Evolutionary conservation across 805 yeast species (phyloP).

Genomic region (Saturnispora serradocipensis): DNA sequence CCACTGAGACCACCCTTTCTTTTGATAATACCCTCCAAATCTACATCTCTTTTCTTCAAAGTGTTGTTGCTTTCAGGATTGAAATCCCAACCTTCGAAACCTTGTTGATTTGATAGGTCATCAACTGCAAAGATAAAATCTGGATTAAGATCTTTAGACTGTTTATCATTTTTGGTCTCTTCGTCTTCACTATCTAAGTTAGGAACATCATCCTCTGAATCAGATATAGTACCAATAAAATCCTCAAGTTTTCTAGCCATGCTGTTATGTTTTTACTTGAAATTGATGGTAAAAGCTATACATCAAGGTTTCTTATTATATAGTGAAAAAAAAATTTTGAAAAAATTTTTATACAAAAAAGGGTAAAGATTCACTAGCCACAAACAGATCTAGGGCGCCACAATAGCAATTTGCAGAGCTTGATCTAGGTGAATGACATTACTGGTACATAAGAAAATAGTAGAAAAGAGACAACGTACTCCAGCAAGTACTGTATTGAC

Average conservation of each 20-base stretch:
- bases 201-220: conserved; percentile 60
- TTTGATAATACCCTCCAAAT: conserved; percentile 78
- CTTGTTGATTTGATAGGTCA: conserved; percentile 23
- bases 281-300: not conserved
- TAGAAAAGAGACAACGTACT: not conserved
- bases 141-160: conserved; percentile 57
- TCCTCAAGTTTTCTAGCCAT: conserved; percentile 28
- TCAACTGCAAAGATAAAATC: conserved; percentile 62
- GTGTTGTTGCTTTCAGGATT: conserved; percentile 34
- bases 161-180: conserved; percentile 22
- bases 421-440: not conserved
- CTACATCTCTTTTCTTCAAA: conserved; percentile 49
- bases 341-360: not conserved
- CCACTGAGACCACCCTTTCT: conserved; percentile 63
- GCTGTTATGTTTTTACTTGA: not conserved
- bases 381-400: not conserved
- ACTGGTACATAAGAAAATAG: not conserved
- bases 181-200: conserved; percentile 29
- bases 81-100: conserved; percentile 81
- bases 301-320: not conserved
- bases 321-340: not conserved
- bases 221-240: conserved; percentile 66
- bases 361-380: not conserved
- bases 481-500: not conserved
- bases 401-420: not conserved